Evolutionary conservation across 2,329 filamentous ascomycete species (phyloP), one percentile per base, ranked within the genome.

Genomic region (Orbilia quercus): DNA sequence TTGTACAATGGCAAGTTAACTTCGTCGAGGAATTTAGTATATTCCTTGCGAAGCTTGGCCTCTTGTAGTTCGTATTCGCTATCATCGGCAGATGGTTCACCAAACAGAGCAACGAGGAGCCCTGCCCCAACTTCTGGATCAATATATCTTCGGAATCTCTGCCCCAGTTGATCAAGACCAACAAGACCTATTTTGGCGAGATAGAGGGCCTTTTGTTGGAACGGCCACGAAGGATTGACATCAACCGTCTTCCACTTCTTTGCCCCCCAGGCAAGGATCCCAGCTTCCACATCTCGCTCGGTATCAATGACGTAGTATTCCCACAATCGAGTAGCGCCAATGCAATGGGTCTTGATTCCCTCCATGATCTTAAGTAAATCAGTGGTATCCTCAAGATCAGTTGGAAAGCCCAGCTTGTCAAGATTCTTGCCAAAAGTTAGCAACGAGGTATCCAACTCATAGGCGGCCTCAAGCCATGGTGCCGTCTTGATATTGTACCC

Each of bases 401-500:
- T 91, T 0, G 94, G 92, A 53, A 97, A 84, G 2, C 90, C 91
- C 1, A 93, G 82, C 50, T 85, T 83, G 48, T 84, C 82, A n/a
- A 91, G 82, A 5, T 88, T 83, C 23, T 84, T 82, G 73, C 89
- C 84, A 78, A 87, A 91, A 70, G 92, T 90, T 14, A 96, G 83
- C 58, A 89, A 81, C 76, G 85, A 83, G 7, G 85, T 85, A 77
- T 89, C 87, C 2, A 89, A 83, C 58, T 87, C 80, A 76, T 86
- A 87, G 1, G 88, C 88, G 7, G 88, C 84, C 78, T 89, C 85
- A 12, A 90, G 81, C 87, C 88, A 90, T 0, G 95, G 95, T 0
- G 95, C 93, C 0, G 94, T 98, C 42, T 89, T 88, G 75, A 96
- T 84, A 80, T 96, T 99, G 84, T 99, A 99, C 14, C 95, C 95